Evolutionary conservation across 2,329 filamentous ascomycete genomes (phyloP), one percentile per base, ranked within the genome.

Genomic region (Diaporthe ampelina): DNA sequence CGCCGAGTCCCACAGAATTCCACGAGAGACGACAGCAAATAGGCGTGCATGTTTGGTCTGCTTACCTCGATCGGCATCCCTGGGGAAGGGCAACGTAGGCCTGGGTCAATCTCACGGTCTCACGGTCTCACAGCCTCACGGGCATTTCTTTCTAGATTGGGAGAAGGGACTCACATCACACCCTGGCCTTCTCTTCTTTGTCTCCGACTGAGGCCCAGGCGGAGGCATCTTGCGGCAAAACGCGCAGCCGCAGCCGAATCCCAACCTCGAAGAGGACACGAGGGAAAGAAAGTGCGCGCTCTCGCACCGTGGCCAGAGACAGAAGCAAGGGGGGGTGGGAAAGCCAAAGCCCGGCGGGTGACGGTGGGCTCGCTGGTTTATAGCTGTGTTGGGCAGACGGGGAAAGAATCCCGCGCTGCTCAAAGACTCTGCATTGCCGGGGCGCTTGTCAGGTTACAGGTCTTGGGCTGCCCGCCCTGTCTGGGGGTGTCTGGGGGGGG

Each of bases 61-160:
- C 61, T 65, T 65, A 65, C 61, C 61, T 65, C 40, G 61, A 65
- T 35, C 61, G 61, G 40, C 61, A 65, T 29, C 61, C 61, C 61
- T 65, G 61, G 43, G 58, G 24, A 29, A 50, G 37, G 1, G 26
- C 19, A 50, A n/a, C 48, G 61, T 24, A 65, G 43, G 24, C 26
- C 19, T 65, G 40, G 26, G 61, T 65, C 43, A 48, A 50, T 50
- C 61, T 65, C 43, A 13, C 37, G 11, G 37, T 50, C 61, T 65
- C 43, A 13, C 37, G 11, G 37, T 40, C 37, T 13, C 37, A 40
- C 37, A 40, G 37, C 37, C 37, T 40, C 37, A 35, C 61, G 61
- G 61, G 61, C 26, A 35, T 50, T 65, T 50, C 43, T 50, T 65
- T 65, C 61, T 50, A 17, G 43, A 15, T 65, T 50, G 61, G 61